These are phyloP conservation scores for Aspergillus eucalypticola DNA, from an alignment of 2,329 filamentous ascomycete genomes.

Conservation along the genomic window DNA sequence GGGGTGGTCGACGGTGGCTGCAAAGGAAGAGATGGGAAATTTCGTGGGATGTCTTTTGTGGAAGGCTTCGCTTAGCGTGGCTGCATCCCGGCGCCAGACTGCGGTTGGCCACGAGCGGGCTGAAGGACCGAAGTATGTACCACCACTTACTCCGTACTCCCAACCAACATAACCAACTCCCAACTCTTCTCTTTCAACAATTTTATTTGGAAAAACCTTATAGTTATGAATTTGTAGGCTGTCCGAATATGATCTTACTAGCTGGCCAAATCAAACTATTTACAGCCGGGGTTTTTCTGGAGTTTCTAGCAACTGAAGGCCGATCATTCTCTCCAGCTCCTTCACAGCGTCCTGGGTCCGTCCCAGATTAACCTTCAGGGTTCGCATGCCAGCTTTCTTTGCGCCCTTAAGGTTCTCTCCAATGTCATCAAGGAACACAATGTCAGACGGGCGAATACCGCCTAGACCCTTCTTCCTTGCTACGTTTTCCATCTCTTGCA, in stretches of 20 bases:
- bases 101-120: conserved; percentile 44
- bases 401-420: conserved; percentile 87
- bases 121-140: conserved; percentile 5
- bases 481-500: conserved; percentile 65
- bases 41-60: conserved; percentile 43
- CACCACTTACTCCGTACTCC: neutral
- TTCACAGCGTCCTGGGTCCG: conserved; percentile 77
- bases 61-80: conserved; percentile 45
- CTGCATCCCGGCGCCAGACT: conserved; percentile 36
- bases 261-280: too few relatives aligned
- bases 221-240: too few relatives aligned
- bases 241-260: too few relatives aligned
- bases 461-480: conserved; percentile 58
- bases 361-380: conserved; percentile 81
- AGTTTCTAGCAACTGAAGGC: conserved; percentile 53
- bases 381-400: conserved; percentile 71
- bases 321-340: conserved; percentile 74
- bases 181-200: too few relatives aligned
- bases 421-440: conserved; percentile 92
- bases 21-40: conserved; percentile 31
- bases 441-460: conserved; percentile 62
- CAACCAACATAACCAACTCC: neutral
- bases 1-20: conserved; percentile 39
- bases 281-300: conserved; percentile 40
- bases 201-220: neutral